Evolutionary conservation across 306 rosid genomes (phyloP).

Genomic region (Hippophae tibetana): DNA sequence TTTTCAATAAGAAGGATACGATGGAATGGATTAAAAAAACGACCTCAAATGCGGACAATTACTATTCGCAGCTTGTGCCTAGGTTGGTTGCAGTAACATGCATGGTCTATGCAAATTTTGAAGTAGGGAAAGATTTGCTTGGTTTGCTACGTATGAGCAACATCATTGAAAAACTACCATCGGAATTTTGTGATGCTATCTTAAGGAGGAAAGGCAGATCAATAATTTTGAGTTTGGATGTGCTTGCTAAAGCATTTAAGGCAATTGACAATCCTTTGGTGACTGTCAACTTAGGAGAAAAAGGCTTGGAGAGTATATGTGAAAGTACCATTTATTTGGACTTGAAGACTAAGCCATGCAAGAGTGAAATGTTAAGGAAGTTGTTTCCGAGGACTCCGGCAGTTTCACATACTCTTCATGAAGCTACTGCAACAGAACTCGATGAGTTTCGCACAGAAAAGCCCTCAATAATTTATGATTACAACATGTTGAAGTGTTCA

Average conservation of each 20-base stretch:
- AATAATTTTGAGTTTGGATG: constrained; percentile 5
- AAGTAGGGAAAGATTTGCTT: constrained; percentile 11
- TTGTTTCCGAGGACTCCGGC: constrained; percentile 24
- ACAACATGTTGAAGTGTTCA: not conserved
- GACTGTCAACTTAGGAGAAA: constrained; percentile 21
- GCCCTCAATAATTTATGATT: constrained; percentile 5
- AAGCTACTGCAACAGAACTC: constrained; percentile 4
- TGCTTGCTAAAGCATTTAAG: constrained; percentile 38
- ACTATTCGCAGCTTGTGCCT: constrained; percentile 28
- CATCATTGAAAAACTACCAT: constrained; percentile 26
- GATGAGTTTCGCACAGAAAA: constrained; percentile 1
- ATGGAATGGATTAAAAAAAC: constrained; percentile 33
- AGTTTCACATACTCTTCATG: constrained; percentile 1
- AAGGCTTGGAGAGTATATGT: constrained; percentile 8
- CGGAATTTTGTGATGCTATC: constrained; percentile 23
- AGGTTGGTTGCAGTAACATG: constrained; percentile 37
- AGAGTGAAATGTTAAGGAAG: constrained; percentile 14
- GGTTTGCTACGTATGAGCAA: constrained; percentile 14
- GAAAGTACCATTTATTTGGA: constrained; percentile 32
- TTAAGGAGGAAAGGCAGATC: not conserved
- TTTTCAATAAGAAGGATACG: constrained; percentile 11
- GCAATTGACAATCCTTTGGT: constrained; percentile 41
- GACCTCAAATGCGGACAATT: constrained; percentile 1
- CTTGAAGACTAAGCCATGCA: constrained; percentile 14
- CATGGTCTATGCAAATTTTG: constrained; percentile 33